Conservation (phyloP, 2,329 filamentous ascomycete genomes). For the Apiospora saccharicola region DNA sequence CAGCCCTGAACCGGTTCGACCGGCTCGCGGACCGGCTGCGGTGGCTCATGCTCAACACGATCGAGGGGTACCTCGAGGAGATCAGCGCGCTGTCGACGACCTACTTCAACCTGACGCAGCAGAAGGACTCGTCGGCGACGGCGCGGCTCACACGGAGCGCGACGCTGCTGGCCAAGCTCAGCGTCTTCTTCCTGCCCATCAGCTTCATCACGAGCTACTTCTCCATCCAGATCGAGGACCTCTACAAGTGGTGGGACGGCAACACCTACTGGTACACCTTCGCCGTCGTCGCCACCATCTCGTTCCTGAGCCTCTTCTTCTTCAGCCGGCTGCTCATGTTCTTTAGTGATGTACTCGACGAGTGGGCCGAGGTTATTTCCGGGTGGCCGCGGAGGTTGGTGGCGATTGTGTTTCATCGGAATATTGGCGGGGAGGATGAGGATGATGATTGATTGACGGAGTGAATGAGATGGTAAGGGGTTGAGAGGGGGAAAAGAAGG, state of each 20-base stretch:
- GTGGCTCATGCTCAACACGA: slow-evolving; percentile 67
- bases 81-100: slow-evolving; percentile 75
- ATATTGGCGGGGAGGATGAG: not conserved
- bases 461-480: too few relatives aligned
- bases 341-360: slow-evolving; percentile 53
- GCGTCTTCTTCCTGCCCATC: slow-evolving; percentile 78
- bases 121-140: slow-evolving; percentile 77
- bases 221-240: slow-evolving; percentile 67
- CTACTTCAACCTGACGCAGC: slow-evolving; percentile 80
- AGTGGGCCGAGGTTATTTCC: slow-evolving; percentile 39
- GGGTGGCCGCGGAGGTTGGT: slow-evolving; percentile 26
- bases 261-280: slow-evolving; percentile 74
- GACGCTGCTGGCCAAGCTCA: slow-evolving; percentile 76
- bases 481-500: not conserved
- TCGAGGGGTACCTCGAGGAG: slow-evolving; percentile 70
- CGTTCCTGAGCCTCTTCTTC: slow-evolving; percentile 64
- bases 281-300: slow-evolving; percentile 66
- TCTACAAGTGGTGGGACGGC: slow-evolving; percentile 64
- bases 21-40: slow-evolving; percentile 65
- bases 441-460: slow-evolving; percentile 13
- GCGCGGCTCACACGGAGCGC: slow-evolving; percentile 76
- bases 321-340: slow-evolving; percentile 55
- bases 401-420: not conserved
- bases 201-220: slow-evolving; percentile 80
- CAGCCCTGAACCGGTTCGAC: slow-evolving; percentile 65